Evolutionary conservation across 2,329 filamentous ascomycete species (phyloP).

Genomic region (Hymenoscyphus fraxineus): DNA sequence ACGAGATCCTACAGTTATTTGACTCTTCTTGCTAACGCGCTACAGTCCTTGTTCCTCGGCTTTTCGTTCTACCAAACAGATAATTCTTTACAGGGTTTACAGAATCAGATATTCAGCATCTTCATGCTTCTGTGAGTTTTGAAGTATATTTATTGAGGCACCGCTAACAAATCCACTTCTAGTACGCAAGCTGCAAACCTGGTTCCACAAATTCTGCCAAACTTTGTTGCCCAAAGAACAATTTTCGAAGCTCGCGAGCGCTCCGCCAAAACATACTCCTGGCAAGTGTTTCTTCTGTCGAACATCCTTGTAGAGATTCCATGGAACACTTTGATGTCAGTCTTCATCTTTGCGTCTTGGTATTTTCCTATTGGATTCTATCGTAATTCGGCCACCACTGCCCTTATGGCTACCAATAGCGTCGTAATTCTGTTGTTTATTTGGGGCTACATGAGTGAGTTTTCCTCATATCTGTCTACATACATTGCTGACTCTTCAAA

Average conservation of each 20-base stretch:
- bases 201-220: constrained; percentile 74
- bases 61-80: constrained; percentile 67
- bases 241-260: constrained; percentile 70
- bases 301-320: constrained; percentile 81
- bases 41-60: constrained; percentile 57
- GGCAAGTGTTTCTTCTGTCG: constrained; percentile 64
- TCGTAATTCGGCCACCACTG: constrained; percentile 60
- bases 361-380: constrained; percentile 79
- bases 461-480: neutral
- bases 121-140: constrained; percentile 61
- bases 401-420: constrained; percentile 63
- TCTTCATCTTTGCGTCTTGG: constrained; percentile 74
- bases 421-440: constrained; percentile 77
- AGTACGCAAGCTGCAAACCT: constrained; percentile 61
- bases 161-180: neutral
- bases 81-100: constrained; percentile 58
- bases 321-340: constrained; percentile 71
- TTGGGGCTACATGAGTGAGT: constrained; percentile 58
- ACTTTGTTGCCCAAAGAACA: constrained; percentile 49
- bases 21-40: neutral
- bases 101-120: constrained; percentile 69
- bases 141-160: neutral
- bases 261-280: constrained; percentile 74
- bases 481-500: neutral
- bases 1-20: constrained; percentile 38